Conservation (phyloP, 2,329 filamentous ascomycete genomes). For the Trichocomaceae sp. region DNA sequence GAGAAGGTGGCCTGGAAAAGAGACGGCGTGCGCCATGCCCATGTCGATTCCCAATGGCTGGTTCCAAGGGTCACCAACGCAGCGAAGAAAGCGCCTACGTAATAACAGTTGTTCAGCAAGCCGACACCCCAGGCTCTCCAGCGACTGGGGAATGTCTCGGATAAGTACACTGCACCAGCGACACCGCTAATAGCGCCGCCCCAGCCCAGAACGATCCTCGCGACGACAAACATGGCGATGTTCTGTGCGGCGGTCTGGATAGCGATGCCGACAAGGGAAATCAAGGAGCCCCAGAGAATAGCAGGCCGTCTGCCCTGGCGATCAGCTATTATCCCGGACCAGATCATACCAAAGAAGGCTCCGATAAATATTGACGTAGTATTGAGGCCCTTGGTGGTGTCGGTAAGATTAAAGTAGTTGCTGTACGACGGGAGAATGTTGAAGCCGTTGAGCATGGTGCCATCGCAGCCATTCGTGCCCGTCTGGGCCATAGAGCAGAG, state of each 20-base stretch:
- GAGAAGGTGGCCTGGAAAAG: conserved; percentile 37
- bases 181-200: conserved; percentile 34
- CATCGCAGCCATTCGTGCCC: conserved; percentile 35
- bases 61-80: conserved; percentile 44
- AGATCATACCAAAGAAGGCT: background rate
- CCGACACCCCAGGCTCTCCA: conserved; percentile 42
- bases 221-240: conserved; percentile 4
- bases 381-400: conserved; percentile 49
- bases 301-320: background rate
- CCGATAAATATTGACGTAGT: conserved; percentile 38
- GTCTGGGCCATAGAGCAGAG: conserved; percentile 43
- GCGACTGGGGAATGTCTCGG: conserved; percentile 43
- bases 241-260: conserved; percentile 1
- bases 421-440: conserved; percentile 52
- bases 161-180: conserved; percentile 43
- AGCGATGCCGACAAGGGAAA: background rate
- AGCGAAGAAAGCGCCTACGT: conserved; percentile 37
- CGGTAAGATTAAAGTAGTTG: conserved; percentile 50
- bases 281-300: conserved; percentile 1
- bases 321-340: conserved; percentile 1
- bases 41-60: conserved; percentile 36
- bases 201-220: conserved; percentile 1
- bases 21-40: conserved; percentile 43
- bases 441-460: conserved; percentile 51
- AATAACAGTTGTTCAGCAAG: conserved; percentile 33